phyloP scores from a whole-genome alignment of 2,329 filamentous ascomycete genomes.

The Talaromyces sp. region DNA sequence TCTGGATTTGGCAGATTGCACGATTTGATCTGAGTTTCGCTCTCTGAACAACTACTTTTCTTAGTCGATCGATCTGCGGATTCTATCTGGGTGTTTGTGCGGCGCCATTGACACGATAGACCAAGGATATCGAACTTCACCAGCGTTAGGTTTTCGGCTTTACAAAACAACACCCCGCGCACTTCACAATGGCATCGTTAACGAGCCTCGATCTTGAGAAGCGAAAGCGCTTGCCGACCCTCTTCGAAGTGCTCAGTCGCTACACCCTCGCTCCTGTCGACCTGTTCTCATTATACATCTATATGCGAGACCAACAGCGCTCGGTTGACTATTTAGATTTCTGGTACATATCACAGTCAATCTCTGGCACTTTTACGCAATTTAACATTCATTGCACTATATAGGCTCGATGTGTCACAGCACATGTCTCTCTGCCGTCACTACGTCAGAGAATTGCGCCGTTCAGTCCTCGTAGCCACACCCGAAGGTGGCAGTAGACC shows the following conservation, averaged over 20 bases:
- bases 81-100: not conserved
- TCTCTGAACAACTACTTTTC: not conserved
- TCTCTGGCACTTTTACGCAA: conserved; percentile 13
- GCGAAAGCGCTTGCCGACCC: conserved; percentile 83
- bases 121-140: not conserved
- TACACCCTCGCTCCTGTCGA: conserved; percentile 94
- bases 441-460: conserved; percentile 90
- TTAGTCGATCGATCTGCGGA: not conserved
- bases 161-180: not conserved
- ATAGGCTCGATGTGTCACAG: conserved; percentile 98
- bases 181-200: conserved; percentile 12
- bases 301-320: conserved; percentile 97
- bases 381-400: conserved; percentile 14
- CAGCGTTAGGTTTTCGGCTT: not conserved
- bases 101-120: not conserved
- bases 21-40: not conserved
- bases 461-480: conserved; percentile 88
- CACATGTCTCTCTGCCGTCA: conserved; percentile 96
- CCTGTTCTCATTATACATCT: conserved; percentile 98
- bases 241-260: conserved; percentile 93
- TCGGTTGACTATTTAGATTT: conserved; percentile 98
- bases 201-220: conserved; percentile 17
- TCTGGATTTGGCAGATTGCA: not conserved
- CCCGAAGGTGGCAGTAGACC: conserved; percentile 78
- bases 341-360: conserved; percentile 61